Percentiles rank a stretch among this genome's conserved stretches.
phyloP scores from a whole-genome alignment of 768 basidiomycete genomes.

The Xanthoconium purpureum region DNA sequence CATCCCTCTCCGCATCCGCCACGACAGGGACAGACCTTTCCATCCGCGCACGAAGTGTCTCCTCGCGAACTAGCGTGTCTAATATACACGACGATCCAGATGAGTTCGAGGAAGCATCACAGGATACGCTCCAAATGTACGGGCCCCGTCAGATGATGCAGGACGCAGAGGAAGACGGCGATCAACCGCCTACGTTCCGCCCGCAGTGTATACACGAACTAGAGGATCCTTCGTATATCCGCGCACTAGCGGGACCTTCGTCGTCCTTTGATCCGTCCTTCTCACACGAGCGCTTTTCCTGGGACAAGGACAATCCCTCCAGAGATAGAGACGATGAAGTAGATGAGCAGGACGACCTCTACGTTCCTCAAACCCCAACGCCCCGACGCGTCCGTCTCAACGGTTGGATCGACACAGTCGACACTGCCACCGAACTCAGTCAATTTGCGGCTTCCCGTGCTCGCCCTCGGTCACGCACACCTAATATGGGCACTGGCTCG shows the following conservation, averaged over 20 bases:
- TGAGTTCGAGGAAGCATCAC: slow-evolving; percentile 10
- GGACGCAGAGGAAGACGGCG: slow-evolving; percentile 28
- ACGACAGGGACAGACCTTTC: slow-evolving; percentile 35
- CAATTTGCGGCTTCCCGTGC: slow-evolving; percentile 42
- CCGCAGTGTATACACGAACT: slow-evolving; percentile 58
- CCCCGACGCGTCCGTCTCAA: slow-evolving; percentile 41
- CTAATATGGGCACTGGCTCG: neutral
- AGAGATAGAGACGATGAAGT: neutral
- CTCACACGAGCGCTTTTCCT: neutral
- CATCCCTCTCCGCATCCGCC: slow-evolving; percentile 32
- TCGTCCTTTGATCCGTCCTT: slow-evolving; percentile 1
- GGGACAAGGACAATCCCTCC: neutral
- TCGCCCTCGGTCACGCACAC: neutral
- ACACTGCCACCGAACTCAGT: slow-evolving; percentile 49
- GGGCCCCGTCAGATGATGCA: slow-evolving; percentile 28
- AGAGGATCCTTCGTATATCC: slow-evolving; percentile 34
- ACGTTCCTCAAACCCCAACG: slow-evolving; percentile 20
- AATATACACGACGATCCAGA: slow-evolving; percentile 7
- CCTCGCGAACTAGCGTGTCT: slow-evolving; percentile 25
- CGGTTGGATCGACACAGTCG: slow-evolving; percentile 55
- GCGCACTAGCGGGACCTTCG: slow-evolving; percentile 8
- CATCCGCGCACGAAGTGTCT: slow-evolving; percentile 28
- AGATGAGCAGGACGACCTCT: slow-evolving; percentile 13
- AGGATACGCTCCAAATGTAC: slow-evolving; percentile 18
- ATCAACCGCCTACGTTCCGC: slow-evolving; percentile 24